Conservation (phyloP, 768 basidiomycete genomes). For the Tulasnella sp. region DNA sequence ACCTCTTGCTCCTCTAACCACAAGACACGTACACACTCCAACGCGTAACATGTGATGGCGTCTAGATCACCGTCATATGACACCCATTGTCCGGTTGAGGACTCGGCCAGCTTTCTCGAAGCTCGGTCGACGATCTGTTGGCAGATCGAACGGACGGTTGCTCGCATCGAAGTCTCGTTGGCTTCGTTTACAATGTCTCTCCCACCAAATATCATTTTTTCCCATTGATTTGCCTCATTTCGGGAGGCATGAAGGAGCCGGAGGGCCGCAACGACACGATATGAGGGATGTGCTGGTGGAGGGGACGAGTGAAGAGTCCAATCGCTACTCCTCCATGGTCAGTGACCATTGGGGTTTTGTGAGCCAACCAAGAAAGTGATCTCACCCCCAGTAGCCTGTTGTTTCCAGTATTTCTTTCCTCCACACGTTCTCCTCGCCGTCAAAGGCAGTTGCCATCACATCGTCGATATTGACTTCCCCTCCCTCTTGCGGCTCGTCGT, state of each 20-base stretch:
- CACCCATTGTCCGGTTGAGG: background rate
- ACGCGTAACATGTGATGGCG: conserved; percentile 29
- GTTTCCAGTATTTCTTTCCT: conserved; percentile 49
- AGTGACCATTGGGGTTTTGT: background rate
- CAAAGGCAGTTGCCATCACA: conserved; percentile 45
- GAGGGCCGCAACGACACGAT: conserved; percentile 64
- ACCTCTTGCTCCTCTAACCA: conserved; percentile 59
- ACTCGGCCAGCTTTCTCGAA: conserved; percentile 29
- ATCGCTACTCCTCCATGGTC: conserved; percentile 42
- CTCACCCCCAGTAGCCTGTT: conserved; percentile 80
- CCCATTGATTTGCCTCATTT: conserved; percentile 29
- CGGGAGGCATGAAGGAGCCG: conserved; percentile 45
- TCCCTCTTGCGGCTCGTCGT: conserved; percentile 20
- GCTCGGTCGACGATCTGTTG: conserved; percentile 34
- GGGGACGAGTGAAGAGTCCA: conserved; percentile 68
- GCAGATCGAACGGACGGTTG: conserved; percentile 15
- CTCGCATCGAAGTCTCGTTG: conserved; percentile 14
- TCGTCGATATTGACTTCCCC: conserved; percentile 61
- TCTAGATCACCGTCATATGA: conserved; percentile 26
- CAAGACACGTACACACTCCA: conserved; percentile 39
- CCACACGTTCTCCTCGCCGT: conserved; percentile 36
- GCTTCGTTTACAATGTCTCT: conserved; percentile 9
- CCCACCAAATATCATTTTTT: conserved; percentile 21
- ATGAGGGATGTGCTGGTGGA: conserved; percentile 64
- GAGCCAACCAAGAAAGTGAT: conserved; percentile 22